A percentile compares a stretch with the other conserved stretches of the same genome.
These are phyloP conservation scores for Inga laurina DNA, from an alignment of 306 rosid species.

Conservation along the genomic window DNA sequence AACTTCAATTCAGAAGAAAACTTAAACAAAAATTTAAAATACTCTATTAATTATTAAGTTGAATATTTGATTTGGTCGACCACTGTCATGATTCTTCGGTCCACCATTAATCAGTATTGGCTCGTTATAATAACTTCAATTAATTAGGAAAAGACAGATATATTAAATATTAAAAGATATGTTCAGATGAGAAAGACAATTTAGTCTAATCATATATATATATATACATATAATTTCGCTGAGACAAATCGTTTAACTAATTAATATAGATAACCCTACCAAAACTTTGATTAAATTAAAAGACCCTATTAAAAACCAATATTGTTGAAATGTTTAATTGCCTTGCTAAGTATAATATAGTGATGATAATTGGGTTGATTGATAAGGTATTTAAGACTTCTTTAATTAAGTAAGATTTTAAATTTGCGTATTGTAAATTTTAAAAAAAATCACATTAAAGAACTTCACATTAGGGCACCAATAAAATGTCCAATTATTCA, in stretches of 20 bases:
- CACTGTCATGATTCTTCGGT: slow-evolving; percentile 31
- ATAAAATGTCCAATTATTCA: background rate
- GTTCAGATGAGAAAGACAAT: slow-evolving; percentile 48
- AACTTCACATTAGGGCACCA: background rate
- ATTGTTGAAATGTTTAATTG: slow-evolving; percentile 26
- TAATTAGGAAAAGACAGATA: slow-evolving; percentile 43
- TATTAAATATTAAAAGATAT: slow-evolving; percentile 27
- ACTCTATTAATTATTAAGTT: slow-evolving; percentile 13
- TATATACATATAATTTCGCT: slow-evolving; percentile 2
- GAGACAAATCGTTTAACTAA: slow-evolving; percentile 11
- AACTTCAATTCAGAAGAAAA: slow-evolving; percentile 22
- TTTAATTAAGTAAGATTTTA: background rate
- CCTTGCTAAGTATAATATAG: background rate
- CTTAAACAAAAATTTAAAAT: slow-evolving; percentile 15
- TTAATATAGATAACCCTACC: slow-evolving; percentile 36
- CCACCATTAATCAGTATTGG: slow-evolving; percentile 13
- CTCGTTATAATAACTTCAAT: slow-evolving; percentile 27
- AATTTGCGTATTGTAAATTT: background rate
- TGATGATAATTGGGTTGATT: background rate
- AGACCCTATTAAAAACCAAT: slow-evolving; percentile 1
- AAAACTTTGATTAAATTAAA: background rate
- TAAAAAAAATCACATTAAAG: background rate
- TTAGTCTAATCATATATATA: slow-evolving; percentile 38
- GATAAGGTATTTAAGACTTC: background rate
- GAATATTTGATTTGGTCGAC: slow-evolving; percentile 4